Percentiles rank a stretch among this genome's conserved stretches.
Conservation (phyloP, 2,329 filamentous ascomycete genomes). For the Aspergillus nomiae region DNA sequence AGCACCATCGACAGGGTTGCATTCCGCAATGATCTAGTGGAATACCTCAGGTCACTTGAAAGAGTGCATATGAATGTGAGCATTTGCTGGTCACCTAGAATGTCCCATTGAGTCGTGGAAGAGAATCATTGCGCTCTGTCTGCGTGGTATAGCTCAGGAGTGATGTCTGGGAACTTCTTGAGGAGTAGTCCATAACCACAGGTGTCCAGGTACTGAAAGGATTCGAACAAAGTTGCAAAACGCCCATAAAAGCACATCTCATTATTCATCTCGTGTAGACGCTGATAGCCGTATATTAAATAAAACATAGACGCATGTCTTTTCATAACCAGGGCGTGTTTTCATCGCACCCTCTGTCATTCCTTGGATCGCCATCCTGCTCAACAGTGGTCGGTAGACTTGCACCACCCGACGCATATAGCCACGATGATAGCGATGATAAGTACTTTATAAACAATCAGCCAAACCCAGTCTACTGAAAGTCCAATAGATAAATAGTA, state of each 20-base stretch:
- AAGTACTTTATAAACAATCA: slow-evolving; percentile 5
- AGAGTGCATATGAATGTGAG: no score
- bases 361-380: neutral
- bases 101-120: no score
- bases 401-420: slow-evolving; percentile 10
- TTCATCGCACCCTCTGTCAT: neutral
- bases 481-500: neutral
- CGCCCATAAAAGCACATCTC: neutral
- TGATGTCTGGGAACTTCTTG: neutral
- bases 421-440: slow-evolving; percentile 14
- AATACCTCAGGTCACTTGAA: no score
- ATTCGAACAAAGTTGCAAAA: neutral
- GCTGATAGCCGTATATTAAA: neutral
- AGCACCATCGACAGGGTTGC: no score
- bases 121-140: neutral
- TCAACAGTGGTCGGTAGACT: slow-evolving; percentile 10
- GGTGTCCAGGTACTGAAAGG: no score
- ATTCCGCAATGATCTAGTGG: no score
- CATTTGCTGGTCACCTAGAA: no score
- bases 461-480: neutral
- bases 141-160: no score
- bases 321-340: neutral
- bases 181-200: no score
- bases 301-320: neutral
- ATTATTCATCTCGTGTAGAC: neutral